Conservation (phyloP, 2,329 filamentous ascomycete genomes). For the Fusarium tjaetaba region DNA sequence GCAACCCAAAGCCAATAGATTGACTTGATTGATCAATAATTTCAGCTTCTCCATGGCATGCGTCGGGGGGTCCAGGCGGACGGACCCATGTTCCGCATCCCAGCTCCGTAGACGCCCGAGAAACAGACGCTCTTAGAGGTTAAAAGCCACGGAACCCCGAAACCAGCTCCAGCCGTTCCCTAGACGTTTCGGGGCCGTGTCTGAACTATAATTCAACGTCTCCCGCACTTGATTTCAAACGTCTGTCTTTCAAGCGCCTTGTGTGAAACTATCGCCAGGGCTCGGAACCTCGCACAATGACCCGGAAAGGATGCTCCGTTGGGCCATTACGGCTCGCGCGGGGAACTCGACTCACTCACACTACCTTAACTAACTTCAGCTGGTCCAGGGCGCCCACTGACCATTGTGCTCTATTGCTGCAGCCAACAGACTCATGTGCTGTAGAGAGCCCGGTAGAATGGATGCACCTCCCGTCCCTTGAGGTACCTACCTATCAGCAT, state of each 20-base stretch:
- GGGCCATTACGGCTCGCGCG: slow-evolving; percentile 2
- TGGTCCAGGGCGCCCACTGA: not conserved
- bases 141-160: slow-evolving; percentile 12
- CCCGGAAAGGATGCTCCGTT: slow-evolving; percentile 19
- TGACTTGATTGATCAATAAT: slow-evolving; percentile 2
- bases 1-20: slow-evolving; percentile 27
- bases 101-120: slow-evolving; percentile 38
- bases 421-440: slow-evolving; percentile 11
- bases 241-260: not conserved
- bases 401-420: slow-evolving; percentile 12
- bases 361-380: not conserved
- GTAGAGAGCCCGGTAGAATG: not conserved
- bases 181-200: slow-evolving; percentile 20
- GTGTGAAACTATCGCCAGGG: not conserved
- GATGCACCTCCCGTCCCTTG: not conserved
- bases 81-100: not conserved
- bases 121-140: slow-evolving; percentile 10
- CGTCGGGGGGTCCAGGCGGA: not conserved
- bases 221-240: slow-evolving; percentile 14
- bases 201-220: slow-evolving; percentile 35
- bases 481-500: not conserved
- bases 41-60: not conserved
- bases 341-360: slow-evolving; percentile 1
- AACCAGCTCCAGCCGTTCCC: slow-evolving; percentile 22
- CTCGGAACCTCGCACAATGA: not conserved